Evolutionary conservation across 1,139 yeast species (phyloP), one percentile per base, ranked within the genome.

Genomic region (Scheffersomyces illinoinensis): DNA sequence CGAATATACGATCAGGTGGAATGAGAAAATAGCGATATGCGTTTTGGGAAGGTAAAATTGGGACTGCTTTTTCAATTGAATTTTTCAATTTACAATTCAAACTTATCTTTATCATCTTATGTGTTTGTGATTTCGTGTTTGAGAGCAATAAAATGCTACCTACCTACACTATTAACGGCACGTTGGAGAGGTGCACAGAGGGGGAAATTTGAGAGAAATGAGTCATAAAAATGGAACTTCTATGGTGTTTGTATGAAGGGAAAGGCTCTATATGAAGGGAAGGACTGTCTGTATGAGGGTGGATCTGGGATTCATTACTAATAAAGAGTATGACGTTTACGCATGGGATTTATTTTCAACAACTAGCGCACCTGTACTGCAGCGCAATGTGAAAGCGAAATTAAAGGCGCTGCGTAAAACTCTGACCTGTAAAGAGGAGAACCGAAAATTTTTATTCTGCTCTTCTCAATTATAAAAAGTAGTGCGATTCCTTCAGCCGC

Each of bases 401-500:
- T 17, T 33, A 12, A 3, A 33, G 17, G 17, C 50, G 49, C n/a
- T 1, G 49, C 18, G 61, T 59, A 59, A 51, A 56, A 52, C 5
- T 54, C 54, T 53, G 56, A 53, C 57, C 24, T 58, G 47, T 6
- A 48, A 48, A 18, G 50, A 48, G 50, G 50, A 48, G 50, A 48
- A 48, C 24, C 24, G 60, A 62, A 64, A 57, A 58, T 52, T 59
- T 64, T 64, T 64, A 24, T 57, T 55, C 56, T 54, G 46, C n/a
- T 48, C 33, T 54, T 49, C 52, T 47, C 54, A 57, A 52, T 57
- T 61, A 64, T 58, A 56, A 56, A 56, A 56, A 58, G 53, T 39
- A 56, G 53, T 39, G 50, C 54, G 56, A 53, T 47, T 54, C 58
- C 58, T 23, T 10, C 3, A 20, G 5, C 21, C 4, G 48, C 21